These are phyloP conservation scores for Globisporangium splendens DNA, from an alignment of 352 stramenopile genomes.

Conservation along the genomic window DNA sequence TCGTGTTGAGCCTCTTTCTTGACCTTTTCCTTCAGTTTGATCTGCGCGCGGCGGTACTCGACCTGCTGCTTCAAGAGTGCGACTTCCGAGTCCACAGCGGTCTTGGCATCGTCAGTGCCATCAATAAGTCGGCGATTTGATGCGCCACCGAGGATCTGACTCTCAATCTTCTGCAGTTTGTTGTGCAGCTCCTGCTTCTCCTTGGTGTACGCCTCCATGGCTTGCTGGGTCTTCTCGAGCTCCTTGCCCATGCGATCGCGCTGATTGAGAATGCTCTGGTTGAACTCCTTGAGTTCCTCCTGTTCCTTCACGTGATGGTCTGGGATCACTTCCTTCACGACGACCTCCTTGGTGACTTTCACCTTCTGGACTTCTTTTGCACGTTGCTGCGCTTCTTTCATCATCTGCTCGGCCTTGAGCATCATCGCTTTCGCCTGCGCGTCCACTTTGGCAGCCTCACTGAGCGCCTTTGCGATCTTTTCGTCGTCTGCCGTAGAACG, in stretches of 20 bases:
- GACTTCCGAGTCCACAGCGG: constrained; percentile 55
- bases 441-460: constrained; percentile 50
- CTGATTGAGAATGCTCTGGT: constrained; percentile 62
- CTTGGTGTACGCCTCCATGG: constrained; percentile 50
- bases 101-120: constrained; percentile 6
- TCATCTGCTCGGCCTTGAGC: constrained; percentile 59
- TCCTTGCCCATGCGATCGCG: constrained; percentile 71
- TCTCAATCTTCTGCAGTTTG: constrained; percentile 81
- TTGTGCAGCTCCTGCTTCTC: constrained; percentile 21
- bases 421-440: constrained; percentile 77
- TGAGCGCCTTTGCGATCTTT: constrained; percentile 38
- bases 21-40: constrained; percentile 75
- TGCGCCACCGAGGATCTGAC: constrained; percentile 62
- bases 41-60: constrained; percentile 70
- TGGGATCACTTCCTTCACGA: constrained; percentile 78
- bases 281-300: constrained; percentile 59
- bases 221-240: constrained; percentile 64
- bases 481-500: constrained; percentile 2
- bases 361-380: constrained; percentile 33
- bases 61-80: constrained; percentile 78
- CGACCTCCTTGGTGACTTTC: constrained; percentile 58
- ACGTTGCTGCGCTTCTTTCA: constrained; percentile 48
- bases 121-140: constrained; percentile 18
- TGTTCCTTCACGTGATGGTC: constrained; percentile 62
- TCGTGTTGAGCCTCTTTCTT: constrained; percentile 68